Evolutionary conservation across 148 eudicot species (phyloP), one percentile per base, ranked within the genome.

Genomic region (Chenopodium berlandieri): DNA sequence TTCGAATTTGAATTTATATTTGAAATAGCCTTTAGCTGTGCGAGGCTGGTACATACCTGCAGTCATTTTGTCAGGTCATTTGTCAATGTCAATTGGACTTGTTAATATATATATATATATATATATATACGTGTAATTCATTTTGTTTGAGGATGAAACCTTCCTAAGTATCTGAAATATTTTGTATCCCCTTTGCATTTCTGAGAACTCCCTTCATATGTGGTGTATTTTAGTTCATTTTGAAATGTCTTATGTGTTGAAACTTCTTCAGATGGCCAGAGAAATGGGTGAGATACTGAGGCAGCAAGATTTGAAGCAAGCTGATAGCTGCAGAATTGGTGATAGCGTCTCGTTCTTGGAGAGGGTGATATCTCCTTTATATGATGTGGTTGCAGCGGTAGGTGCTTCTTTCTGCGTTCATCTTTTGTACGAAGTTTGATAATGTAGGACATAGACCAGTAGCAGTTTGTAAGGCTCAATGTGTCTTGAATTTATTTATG

Each of bases 341-440:
- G 81, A 80, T 81, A 95, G 91, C 58, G 97, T 88, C 72, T 97
- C 99, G 3, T 97, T 90, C 82, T 85, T 92, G 76, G 91, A 94
- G 68, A 91, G 86, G 84, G 97, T 97, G 71, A 91, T 97, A 77
- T 79, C 74, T 70, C 98, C 93, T 82, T 87, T 97, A 10, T 97
- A 94, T 76, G 95, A 91, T 22, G 94, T 92, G 82, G 78, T 97
- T 75, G 85, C 93, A 71, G 99, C 94, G 93, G 99, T 97, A 91
- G 46, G 95, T 84, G 32, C 71, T 78, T 31, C 69, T 46, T 52
- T 17, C 22, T 17, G 22, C 17, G 31, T 71, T 71, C 25, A 40
- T 37, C 46, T 20, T 34, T 32, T 20, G 54, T 20, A 0, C 40
- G 14, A 22, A 3, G 47, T 34, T 70, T 70, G 9, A 70, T 16